Base-by-base conservation (phyloP, 139 green algal genomes). In the Chlamydomonas schloesseri region DNA sequence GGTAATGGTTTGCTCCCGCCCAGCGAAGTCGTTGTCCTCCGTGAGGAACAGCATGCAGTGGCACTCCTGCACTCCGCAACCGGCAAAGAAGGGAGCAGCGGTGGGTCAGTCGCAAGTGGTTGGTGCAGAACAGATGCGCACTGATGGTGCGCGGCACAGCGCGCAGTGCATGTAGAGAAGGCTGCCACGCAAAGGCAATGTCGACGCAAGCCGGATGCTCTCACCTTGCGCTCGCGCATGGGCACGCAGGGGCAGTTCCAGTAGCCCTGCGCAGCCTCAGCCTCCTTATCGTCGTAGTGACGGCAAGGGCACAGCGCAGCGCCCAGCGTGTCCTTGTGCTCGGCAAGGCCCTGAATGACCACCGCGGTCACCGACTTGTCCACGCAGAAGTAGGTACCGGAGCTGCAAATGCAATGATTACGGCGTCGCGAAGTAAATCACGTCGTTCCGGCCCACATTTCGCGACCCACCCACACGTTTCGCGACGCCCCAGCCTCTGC, bases 1-100 rank as follows among this genome's bases (percentile, higher is more conserved):
- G 0, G 86, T 88, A 57, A 95, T 95, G 2, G 71, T 65, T 82
- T 97, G 93, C n/a, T 99, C 98, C 0, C 94, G 89, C 0, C 98
- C 98, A 20, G 89, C 92, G 90, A 99, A 99, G 76, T 98, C 95
- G 80, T 98, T 99, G 83, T 99, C 98, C 60, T 98, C 94, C 3
- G 96, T 99, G 28, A 99, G 88, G 91, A 99, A 99, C 14, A 99
- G 95, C 98, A 99, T 99, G 95, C 98, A 99, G 83, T 99, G 98
- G 91, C 98, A 99, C 88, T 99, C 98, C 94, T 99, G 92, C 82
- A 73, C 23, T n/a, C n/a, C n/a, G n/a, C n/a, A n/a, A n/a, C n/a
- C n/a, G n/a, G n/a, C n/a, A n/a, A n/a, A n/a, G n/a, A n/a, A n/a
- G n/a, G n/a, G n/a, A n/a, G n/a, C n/a, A n/a, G n/a, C n/a, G n/a